Evolutionary conservation across 768 basidiomycete species (phyloP).

Genomic region (Tremella fuciformis): DNA sequence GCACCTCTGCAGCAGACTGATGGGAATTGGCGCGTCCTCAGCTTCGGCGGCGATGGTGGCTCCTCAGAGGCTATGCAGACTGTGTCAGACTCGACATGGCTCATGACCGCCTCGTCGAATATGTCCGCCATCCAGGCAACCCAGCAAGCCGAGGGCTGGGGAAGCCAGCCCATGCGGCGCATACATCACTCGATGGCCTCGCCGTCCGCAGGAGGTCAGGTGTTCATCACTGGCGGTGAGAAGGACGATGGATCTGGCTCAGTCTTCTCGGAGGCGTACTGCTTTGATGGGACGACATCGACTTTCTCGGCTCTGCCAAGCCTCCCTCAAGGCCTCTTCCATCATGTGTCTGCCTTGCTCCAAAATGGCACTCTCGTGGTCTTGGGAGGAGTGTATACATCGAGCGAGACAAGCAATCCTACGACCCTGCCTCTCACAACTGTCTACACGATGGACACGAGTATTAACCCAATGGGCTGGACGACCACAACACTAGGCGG

Average conservation of each 20-base stretch:
- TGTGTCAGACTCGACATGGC: constrained; percentile 63
- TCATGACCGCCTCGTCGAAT: constrained; percentile 57
- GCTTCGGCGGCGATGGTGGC: constrained; percentile 75
- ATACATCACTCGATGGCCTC: constrained; percentile 70
- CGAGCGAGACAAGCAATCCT: constrained; percentile 54
- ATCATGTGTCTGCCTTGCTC: constrained; percentile 70
- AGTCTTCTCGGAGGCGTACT: constrained; percentile 64
- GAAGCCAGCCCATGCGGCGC: constrained; percentile 66
- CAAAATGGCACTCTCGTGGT: constrained; percentile 67
- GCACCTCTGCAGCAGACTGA: constrained; percentile 61
- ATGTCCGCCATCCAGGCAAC: constrained; percentile 17
- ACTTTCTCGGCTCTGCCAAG: constrained; percentile 62
- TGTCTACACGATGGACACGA: constrained; percentile 66
- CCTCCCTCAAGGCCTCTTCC: constrained; percentile 66
- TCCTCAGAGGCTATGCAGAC: constrained; percentile 58
- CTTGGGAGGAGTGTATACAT: constrained; percentile 61
- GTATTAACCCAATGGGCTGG: constrained; percentile 59
- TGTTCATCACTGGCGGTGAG: constrained; percentile 76
- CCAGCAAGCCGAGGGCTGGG: constrained; percentile 60
- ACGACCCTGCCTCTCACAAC: constrained; percentile 60
- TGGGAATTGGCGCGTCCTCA: constrained; percentile 53
- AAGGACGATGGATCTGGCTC: constrained; percentile 72
- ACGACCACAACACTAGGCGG: constrained; percentile 57
- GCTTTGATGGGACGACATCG: constrained; percentile 58
- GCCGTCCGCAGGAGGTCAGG: constrained; percentile 54